These are phyloP conservation scores for Paraphoma chrysanthemicola DNA, from an alignment of 2,329 filamentous ascomycete species.

Conservation along the genomic window DNA sequence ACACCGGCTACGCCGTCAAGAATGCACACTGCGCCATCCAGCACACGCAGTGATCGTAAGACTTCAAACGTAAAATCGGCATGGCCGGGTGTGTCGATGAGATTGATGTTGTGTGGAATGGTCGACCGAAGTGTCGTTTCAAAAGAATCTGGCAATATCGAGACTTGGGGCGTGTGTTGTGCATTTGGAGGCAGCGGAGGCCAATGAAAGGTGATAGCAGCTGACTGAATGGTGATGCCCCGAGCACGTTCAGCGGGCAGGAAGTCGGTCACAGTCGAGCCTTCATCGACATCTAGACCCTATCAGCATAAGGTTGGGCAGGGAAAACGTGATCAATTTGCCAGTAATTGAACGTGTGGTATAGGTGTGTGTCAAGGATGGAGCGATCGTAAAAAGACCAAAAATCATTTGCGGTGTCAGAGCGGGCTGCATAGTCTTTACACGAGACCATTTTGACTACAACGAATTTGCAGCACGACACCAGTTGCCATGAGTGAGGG, in stretches of 20 bases:
- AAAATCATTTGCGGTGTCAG: too few species aligned
- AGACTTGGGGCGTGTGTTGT: conserved; percentile 23
- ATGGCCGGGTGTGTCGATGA: conserved; percentile 93
- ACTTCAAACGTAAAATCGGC: conserved; percentile 98
- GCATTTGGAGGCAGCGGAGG: conserved; percentile 64
- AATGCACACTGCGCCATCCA: conserved; percentile 92
- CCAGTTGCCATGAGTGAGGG: not conserved
- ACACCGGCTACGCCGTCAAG: conserved; percentile 92
- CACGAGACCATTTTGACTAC: too few species aligned
- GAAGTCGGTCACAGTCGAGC: conserved; percentile 97
- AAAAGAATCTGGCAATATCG: conserved; percentile 38
- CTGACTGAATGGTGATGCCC: conserved; percentile 97
- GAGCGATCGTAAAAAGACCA: too few species aligned
- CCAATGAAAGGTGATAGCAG: conserved; percentile 95
- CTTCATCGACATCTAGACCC: conserved; percentile 81
- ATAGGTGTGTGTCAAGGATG: too few species aligned
- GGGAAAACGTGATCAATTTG: too few species aligned
- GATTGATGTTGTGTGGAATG: conserved; percentile 59
- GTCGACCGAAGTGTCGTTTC: conserved; percentile 55
- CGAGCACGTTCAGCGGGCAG: conserved; percentile 88
- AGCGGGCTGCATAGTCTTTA: too few species aligned
- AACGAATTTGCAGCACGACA: not conserved
- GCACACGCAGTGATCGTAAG: conserved; percentile 82
- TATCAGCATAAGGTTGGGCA: not conserved
- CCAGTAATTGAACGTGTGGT: too few species aligned